A percentile compares a stretch with the other conserved stretches of the same genome.
phyloP scores from a whole-genome alignment of 2,329 filamentous ascomycete genomes.

The Pseudogymnoascus sp. region DNA sequence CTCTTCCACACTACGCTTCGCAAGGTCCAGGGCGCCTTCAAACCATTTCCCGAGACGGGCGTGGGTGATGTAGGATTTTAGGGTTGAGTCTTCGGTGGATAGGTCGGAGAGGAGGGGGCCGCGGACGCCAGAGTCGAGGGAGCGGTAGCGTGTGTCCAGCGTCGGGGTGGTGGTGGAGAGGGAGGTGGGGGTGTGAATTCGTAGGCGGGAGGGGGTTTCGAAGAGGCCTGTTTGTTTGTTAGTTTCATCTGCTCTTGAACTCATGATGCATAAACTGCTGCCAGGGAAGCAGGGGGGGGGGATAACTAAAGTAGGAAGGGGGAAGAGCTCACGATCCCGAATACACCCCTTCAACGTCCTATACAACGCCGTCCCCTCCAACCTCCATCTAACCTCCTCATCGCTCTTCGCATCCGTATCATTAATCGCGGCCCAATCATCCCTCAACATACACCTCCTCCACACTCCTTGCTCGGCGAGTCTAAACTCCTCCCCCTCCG shows the following conservation, averaged over 20 bases:
- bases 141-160: constrained; percentile 50
- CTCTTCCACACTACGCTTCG: constrained; percentile 30
- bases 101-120: constrained; percentile 64
- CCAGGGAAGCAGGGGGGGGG: neutral
- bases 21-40: constrained; percentile 31
- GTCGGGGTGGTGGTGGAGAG: constrained; percentile 35
- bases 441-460: constrained; percentile 75
- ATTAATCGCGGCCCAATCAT: constrained; percentile 77
- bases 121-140: constrained; percentile 54
- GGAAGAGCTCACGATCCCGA: constrained; percentile 48
- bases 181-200: constrained; percentile 28
- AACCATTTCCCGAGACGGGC: constrained; percentile 65
- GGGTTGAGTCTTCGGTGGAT: constrained; percentile 57
- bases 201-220: constrained; percentile 32
- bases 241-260: constrained; percentile 21
- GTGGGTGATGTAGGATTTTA: constrained; percentile 58
- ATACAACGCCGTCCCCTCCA: constrained; percentile 60
- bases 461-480: constrained; percentile 60
- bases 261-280: neutral
- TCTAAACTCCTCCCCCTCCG: constrained; percentile 48
- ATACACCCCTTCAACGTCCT: constrained; percentile 56
- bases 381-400: constrained; percentile 50
- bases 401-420: constrained; percentile 69
- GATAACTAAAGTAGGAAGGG: constrained; percentile 22
- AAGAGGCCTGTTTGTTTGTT: constrained; percentile 30